Evolutionary conservation across 768 basidiomycete species (phyloP).

Genomic region (Gelatoporia subvermispora): DNA sequence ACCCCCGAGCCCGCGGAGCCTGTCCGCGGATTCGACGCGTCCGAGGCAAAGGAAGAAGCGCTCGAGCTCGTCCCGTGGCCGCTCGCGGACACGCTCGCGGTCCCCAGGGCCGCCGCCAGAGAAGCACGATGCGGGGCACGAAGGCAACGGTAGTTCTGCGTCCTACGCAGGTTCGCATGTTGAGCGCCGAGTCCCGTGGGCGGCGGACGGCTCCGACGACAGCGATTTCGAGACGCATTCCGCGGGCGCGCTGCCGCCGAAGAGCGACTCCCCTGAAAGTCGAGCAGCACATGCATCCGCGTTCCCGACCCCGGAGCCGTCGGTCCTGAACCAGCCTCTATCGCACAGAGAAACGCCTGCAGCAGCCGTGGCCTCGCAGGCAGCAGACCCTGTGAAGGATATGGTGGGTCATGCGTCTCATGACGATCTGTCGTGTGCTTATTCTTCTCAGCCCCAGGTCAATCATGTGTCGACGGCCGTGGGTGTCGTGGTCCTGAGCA

Average conservation of each 20-base stretch:
- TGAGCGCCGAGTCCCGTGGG: conserved; percentile 21
- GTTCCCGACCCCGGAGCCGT: conserved; percentile 25
- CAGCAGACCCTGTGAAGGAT: conserved; percentile 17
- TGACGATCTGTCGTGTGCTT: conserved; percentile 3
- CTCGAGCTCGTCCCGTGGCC: conserved; percentile 32
- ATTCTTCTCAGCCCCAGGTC: conserved; percentile 23
- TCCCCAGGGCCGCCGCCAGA: conserved; percentile 19
- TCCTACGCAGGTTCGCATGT: conserved; percentile 6
- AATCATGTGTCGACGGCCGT: conserved; percentile 44
- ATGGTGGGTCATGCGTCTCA: conserved; percentile 13
- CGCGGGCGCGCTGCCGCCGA: conserved; percentile 2
- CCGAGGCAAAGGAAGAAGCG: conserved; percentile 20
- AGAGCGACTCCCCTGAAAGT: conserved; percentile 9
- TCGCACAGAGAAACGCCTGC: conserved; percentile 11
- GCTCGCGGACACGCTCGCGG: conserved; percentile 29
- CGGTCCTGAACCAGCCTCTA: conserved; percentile 23
- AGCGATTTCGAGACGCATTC: conserved; percentile 17
- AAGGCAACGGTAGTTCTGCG: conserved; percentile 2
- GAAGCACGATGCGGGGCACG: conserved; percentile 4
- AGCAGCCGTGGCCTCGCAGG: conserved; percentile 16
- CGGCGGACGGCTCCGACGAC: conserved; percentile 19
- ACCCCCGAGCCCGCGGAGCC: conserved; percentile 71
- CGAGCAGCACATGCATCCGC: conserved; percentile 15
- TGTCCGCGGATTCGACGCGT: conserved; percentile 53
- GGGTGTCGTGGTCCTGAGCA: conserved; percentile 59